Evolutionary conservation across 306 rosid genomes (phyloP), one percentile per base, ranked within the genome.

Genomic region (Neltuma alba): DNA sequence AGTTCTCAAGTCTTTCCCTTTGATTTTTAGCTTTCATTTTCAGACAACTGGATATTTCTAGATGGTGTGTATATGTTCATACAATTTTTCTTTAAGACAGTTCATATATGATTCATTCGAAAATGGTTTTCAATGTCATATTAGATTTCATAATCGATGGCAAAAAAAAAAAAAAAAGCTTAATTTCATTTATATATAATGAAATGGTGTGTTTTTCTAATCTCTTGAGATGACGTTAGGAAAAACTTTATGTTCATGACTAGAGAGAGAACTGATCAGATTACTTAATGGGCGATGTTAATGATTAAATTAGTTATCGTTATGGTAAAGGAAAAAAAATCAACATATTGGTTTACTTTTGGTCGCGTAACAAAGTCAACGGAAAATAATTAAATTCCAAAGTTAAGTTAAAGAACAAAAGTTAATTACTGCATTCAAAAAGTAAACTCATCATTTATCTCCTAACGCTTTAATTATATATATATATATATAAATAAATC

Each of bases 401-500:
- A 52, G 60, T 41, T 10, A 27, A 58, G 36, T 66, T 18, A 64
- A 64, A 64, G 45, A 64, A 64, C 27, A 64, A 64, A 64, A 20
- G 44, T 33, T 21, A 23, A 54, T 50, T 50, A 54, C 61, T 21
- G 7, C 61, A n/a, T 14, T 10, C 28, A 57, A 2, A 23, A 23
- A 25, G 16, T 11, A 58, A 57, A 57, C 18, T 9, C 72, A n/a
- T 63, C 66, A 37, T n/a, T 2, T 64, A 12, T 65, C 30, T 65
- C 71, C 71, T 0, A 36, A 36, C 41, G 28, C 47, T 65, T 65
- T 65, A 20, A 34, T 16, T 52, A 50, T 50, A 6, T 16, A 10
- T n/a, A n/a, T n/a, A n/a, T n/a, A n/a, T 25, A 10, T 9, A 9
- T 12, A 41, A 9, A 42, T 42, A 10, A 42, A 58, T 58, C 36